These are phyloP conservation scores for Scalesia atractyloides DNA, from an alignment of 129 eudicot species.

Conservation along the genomic window DNA sequence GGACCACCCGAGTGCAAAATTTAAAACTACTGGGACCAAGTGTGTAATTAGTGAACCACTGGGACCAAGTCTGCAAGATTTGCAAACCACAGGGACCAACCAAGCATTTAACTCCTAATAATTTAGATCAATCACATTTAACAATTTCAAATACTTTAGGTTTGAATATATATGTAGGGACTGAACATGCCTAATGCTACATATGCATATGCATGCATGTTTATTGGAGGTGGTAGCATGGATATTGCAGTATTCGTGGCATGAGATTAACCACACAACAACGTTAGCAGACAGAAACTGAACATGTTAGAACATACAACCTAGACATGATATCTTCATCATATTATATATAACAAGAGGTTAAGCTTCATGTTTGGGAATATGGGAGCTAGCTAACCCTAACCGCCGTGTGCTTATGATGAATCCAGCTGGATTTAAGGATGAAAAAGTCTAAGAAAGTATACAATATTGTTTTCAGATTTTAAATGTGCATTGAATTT, in stretches of 20 bases:
- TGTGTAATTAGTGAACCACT: too few species aligned
- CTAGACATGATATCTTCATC: conserved; percentile 25
- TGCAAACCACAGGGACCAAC: too few species aligned
- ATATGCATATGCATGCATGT: conserved; percentile 7
- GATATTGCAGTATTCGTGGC: conserved; percentile 21
- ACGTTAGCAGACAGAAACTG: conserved; percentile 33
- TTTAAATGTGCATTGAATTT: conserved; percentile 61
- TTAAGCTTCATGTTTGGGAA: conserved; percentile 51
- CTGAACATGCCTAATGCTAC: neutral
- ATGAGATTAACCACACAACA: conserved; percentile 25
- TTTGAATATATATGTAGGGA: neutral
- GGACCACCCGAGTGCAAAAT: too few species aligned
- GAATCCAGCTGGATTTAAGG: conserved; percentile 35
- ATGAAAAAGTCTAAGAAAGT: conserved; percentile 11
- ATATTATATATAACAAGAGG: conserved; percentile 7
- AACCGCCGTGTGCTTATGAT: conserved; percentile 35
- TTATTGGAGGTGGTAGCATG: neutral
- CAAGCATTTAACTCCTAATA: too few species aligned
- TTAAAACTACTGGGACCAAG: too few species aligned
- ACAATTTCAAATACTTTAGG: neutral
- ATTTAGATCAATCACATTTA: neutral
- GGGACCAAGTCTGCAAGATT: too few species aligned
- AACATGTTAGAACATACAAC: conserved; percentile 42
- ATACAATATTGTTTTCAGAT: conserved; percentile 7
- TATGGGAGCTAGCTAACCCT: conserved; percentile 43